These are phyloP conservation scores for Croton setiger DNA, from an alignment of 441 rosid genomes.

Conservation along the genomic window DNA sequence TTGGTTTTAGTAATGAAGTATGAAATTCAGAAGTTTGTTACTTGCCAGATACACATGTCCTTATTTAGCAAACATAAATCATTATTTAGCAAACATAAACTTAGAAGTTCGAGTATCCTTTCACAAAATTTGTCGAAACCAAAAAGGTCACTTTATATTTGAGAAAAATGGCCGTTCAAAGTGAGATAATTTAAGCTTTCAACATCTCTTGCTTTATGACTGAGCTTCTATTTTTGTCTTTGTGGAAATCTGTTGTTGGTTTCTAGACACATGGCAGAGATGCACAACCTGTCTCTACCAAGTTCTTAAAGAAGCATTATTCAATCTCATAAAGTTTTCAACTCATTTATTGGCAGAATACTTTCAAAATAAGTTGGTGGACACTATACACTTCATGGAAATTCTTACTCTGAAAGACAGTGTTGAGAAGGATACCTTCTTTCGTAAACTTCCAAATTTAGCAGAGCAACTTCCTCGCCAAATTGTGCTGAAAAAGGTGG, in stretches of 20 bases:
- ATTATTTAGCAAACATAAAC: neutral
- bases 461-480: slow-evolving; percentile 99
- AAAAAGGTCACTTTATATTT: neutral
- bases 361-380: slow-evolving; percentile 99
- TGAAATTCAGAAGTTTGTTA: neutral
- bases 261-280: no score
- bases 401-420: slow-evolving; percentile 95
- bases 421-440: slow-evolving; percentile 93
- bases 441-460: slow-evolving; percentile 95
- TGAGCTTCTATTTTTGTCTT: neutral
- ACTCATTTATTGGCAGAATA: slow-evolving; percentile 67
- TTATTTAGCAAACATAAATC: neutral
- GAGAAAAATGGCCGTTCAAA: neutral
- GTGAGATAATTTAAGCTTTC: neutral
- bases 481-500: slow-evolving; percentile 92
- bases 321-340: slow-evolving; percentile 14
- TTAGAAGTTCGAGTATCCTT: neutral
- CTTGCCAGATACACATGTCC: neutral
- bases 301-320: slow-evolving; percentile 12
- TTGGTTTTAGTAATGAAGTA: neutral
- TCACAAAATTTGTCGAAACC: neutral
- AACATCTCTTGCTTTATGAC: neutral
- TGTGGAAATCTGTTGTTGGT: no score
- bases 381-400: slow-evolving; percentile 99
- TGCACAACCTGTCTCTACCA: neutral